Evolutionary conservation across 805 yeast genomes (phyloP), one percentile per base, ranked within the genome.

Genomic region (Yamadazyma scolyti): DNA sequence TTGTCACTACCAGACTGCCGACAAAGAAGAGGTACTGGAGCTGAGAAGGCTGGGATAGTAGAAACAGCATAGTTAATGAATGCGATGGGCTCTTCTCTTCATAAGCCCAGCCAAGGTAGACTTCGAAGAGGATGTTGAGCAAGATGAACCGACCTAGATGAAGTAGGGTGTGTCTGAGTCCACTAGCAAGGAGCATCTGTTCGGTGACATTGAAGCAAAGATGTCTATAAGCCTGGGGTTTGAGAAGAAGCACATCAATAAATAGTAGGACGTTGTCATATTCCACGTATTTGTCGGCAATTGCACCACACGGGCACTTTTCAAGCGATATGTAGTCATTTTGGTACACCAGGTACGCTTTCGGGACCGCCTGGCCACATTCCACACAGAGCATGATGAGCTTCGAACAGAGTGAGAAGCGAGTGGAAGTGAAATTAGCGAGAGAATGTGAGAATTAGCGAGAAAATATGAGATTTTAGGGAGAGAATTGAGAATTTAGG

Each of bases 211-310:
- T 93, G 63, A 76, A 90, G 3, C 89, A 85, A 31, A 90, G 59
- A 55, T 93, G 99, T 27, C 93, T 71, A 43, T 81, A 84, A 0
- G 90, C 97, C 44, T 82, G 94, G 3, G 93, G 88, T 47, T 89
- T 86, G 44, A 93, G 60, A 9, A 93, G 69, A 32, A 93, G 59
- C 26, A 90, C 68, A 48, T 93, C 97, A 14, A 93, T 79, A 51
- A 86, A 83, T 13, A 90, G 62, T 2, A 93, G 63, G 6, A 90
- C 94, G 34, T 77, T 73, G 54, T 93, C 99, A 42, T 77, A 81
- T 54, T 93, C 99, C 18, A 90, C 80, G 58, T 93, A 93, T 51
- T 83, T 82, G 56, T 93, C 99, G 3, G 88, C 95, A 14, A 83
- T 77, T 30, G 71, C 65, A 18, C 74, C 69, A 54, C 99, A 93